These are phyloP conservation scores for Canariomyces notabilis DNA, from an alignment of 2,329 filamentous ascomycete genomes.

Conservation along the genomic window DNA sequence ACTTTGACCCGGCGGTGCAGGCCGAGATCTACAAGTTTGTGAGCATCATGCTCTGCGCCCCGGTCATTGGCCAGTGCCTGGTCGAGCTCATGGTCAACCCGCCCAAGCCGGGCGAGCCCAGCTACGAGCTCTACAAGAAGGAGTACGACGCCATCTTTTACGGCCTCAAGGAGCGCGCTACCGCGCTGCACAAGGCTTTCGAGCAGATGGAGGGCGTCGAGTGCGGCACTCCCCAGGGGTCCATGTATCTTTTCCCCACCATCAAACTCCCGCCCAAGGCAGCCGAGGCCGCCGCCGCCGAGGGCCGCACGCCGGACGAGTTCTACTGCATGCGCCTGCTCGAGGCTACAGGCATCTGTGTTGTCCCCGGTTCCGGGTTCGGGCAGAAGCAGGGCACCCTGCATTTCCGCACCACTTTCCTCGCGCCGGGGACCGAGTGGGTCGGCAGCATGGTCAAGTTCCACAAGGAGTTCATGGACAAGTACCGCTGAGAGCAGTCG, in stretches of 20 bases:
- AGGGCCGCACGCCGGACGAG: conserved; percentile 75
- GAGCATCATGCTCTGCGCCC: conserved; percentile 92
- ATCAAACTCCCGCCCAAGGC: conserved; percentile 77
- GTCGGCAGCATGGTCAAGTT: conserved; percentile 81
- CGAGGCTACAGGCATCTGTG: conserved; percentile 89
- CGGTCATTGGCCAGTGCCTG: conserved; percentile 91
- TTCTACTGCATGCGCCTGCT: conserved; percentile 91
- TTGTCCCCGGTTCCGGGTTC: conserved; percentile 88
- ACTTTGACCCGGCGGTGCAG: conserved; percentile 79
- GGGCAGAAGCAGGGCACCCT: conserved; percentile 87
- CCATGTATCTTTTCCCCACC: conserved; percentile 98
- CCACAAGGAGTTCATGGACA: conserved; percentile 83
- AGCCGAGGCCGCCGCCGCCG: conserved; percentile 65
- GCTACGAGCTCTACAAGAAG: conserved; percentile 73
- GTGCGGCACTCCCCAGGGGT: conserved; percentile 83
- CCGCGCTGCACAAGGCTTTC: conserved; percentile 85
- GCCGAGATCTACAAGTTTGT: conserved; percentile 98
- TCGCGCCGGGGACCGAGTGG: conserved; percentile 96
- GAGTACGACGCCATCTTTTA: conserved; percentile 82
- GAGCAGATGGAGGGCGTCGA: conserved; percentile 92
- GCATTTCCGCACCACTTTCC: conserved; percentile 95
- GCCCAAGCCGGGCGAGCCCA: conserved; percentile 75
- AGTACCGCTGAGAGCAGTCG: conserved; percentile 51
- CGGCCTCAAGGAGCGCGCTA: conserved; percentile 72
- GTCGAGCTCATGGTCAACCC: conserved; percentile 99